Evolutionary conservation across 495 filamentous ascomycete species (phyloP), one percentile per base, ranked within the genome.

Genomic region (Pseudomonodictys pantanalensis): DNA sequence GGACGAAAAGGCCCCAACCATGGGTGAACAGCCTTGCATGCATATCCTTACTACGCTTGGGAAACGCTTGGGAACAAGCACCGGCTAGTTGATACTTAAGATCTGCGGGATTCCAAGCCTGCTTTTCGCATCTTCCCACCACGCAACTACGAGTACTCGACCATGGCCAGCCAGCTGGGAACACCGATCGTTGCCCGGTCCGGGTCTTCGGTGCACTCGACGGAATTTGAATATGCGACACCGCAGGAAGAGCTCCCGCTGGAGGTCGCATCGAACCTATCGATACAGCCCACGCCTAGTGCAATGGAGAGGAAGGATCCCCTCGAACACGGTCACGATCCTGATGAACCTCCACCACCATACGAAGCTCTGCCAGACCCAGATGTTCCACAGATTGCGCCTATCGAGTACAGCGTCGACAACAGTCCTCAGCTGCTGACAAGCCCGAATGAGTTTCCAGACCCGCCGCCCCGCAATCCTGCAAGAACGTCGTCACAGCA

Each of bases 321-420:
- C 18, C 58, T 43, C 23, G 29, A 41, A 29, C 38, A 28, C 20
- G 52, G 25, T 3, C 32, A 54, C 23, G 25, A 42, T 42, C 52
- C 8, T 23, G 60, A 63, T 45, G 62, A 65, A 26, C 62, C 62
- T 17, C 62, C 62, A 24, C 62, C 62, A 26, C 62, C 62, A 8
- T 65, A 65, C 41, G 51, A 60, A 38, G 55, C 48, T 24, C 46
- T n/a, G 24, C 12, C 17, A 8, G 22, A 17, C 10, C 44, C 22
- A 46, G 51, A 62, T 32, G 56, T 25, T 5, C 56, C 56, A 30
- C 51, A 61, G 32, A 57, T 53, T 42, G 52, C 56, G 17, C 56
- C 62, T 9, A 30, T 65, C 1, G 62, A 65, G 38, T 65, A 60
- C 35, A 60, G 56, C 26, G 41, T 43, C 47, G 62, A 65, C 7